A percentile compares a stretch with the other conserved stretches of the same genome.
Evolutionary conservation across 345 rosid species (phyloP).

Genomic region (Hibiscus trionum): DNA sequence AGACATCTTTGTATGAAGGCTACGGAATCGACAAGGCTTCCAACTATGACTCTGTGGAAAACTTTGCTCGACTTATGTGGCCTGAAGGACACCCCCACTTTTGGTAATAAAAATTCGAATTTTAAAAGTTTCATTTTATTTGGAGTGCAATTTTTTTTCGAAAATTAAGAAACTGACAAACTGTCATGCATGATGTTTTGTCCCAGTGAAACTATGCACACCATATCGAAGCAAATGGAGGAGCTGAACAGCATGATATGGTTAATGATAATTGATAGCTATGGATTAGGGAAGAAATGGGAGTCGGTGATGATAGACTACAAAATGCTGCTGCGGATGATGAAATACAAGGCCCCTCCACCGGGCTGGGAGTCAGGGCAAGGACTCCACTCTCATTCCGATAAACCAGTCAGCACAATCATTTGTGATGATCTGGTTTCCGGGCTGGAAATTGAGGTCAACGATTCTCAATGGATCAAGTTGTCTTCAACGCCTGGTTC

Average conservation of each 20-base stretch:
- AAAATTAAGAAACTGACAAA: background rate
- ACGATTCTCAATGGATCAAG: background rate
- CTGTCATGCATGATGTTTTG: background rate
- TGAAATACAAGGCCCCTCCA: constrained; percentile 5
- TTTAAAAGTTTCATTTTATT: background rate
- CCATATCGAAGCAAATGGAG: background rate
- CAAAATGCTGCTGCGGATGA: background rate
- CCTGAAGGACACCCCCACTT: constrained; percentile 2
- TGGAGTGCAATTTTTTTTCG: background rate
- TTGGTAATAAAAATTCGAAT: background rate
- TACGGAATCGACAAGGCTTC: constrained; percentile 14
- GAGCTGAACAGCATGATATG: constrained; percentile 2
- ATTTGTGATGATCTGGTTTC: background rate
- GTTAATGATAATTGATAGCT: constrained; percentile 13
- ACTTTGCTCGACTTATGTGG: constrained; percentile 8
- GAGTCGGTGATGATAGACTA: background rate
- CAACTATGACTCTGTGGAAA: background rate
- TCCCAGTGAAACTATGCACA: background rate
- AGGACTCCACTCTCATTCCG: background rate
- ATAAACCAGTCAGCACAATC: background rate
- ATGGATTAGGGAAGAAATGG: background rate
- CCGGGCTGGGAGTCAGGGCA: background rate
- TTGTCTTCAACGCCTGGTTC: background rate
- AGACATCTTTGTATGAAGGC: constrained; percentile 6
- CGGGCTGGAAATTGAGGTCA: background rate